Evolutionary conservation across 495 filamentous ascomycete species (phyloP).

Genomic region (Cryomyces minteri): DNA sequence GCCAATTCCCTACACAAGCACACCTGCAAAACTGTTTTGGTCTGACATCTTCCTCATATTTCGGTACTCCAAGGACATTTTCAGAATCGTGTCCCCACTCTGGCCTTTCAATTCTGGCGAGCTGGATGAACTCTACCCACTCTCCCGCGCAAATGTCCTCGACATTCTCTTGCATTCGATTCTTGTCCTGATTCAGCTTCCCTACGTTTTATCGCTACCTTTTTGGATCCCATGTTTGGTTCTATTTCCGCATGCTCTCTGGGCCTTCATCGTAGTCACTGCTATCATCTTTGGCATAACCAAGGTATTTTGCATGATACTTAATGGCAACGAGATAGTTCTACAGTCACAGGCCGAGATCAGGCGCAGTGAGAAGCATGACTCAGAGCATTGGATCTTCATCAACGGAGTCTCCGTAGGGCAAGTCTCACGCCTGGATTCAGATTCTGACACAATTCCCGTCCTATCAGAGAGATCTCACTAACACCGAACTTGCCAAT

Average conservation of each 20-base stretch:
- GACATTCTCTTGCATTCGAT: conserved; percentile 20
- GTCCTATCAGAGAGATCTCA: not conserved
- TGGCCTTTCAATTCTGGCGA: conserved; percentile 26
- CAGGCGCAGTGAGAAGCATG: conserved; percentile 8
- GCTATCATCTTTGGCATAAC: not conserved
- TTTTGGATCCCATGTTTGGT: not conserved
- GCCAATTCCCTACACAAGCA: conserved; percentile 36
- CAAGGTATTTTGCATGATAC: not conserved
- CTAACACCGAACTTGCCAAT: conserved; percentile 6
- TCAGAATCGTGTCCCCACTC: conserved; percentile 34
- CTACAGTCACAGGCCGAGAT: conserved; percentile 4
- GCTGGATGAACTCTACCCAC: conserved; percentile 37
- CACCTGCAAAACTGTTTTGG: conserved; percentile 33
- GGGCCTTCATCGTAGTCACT: not conserved
- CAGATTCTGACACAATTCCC: no score
- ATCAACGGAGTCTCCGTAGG: conserved; percentile 51
- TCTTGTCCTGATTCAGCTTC: not conserved
- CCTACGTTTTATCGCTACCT: not conserved
- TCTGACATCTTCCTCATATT: conserved; percentile 36
- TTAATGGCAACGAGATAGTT: not conserved
- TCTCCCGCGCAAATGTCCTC: conserved; percentile 26
- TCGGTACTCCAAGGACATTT: conserved; percentile 28
- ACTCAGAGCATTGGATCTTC: conserved; percentile 54
- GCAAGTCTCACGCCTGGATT: conserved; percentile 21
- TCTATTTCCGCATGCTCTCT: not conserved